A percentile compares a stretch with the other conserved stretches of the same genome.
Evolutionary conservation across 1,284 basidiomycete genomes (phyloP).

Genomic region (Fomes fomentarius): DNA sequence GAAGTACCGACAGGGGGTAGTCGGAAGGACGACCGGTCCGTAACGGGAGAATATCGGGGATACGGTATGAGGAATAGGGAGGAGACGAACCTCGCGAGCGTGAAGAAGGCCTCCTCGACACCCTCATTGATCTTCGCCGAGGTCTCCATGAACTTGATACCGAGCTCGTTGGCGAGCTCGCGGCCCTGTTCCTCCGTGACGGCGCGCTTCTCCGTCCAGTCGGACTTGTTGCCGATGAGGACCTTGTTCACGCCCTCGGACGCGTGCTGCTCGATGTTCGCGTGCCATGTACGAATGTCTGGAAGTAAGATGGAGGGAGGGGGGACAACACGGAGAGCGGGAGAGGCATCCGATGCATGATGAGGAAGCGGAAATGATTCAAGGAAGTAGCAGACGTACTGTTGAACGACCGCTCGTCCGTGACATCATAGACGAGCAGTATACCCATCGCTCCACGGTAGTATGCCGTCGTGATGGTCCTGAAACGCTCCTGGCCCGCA

Average conservation of each 20-base stretch:
- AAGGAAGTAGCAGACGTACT: conserved; percentile 59
- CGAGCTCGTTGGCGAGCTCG: conserved; percentile 86
- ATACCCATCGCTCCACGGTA: conserved; percentile 99
- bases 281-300: conserved; percentile 99
- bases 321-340: background rate
- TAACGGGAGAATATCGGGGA: conserved; percentile 14
- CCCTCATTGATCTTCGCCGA: conserved; percentile 97
- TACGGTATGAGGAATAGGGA: background rate
- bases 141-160: conserved; percentile 97
- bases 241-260: conserved; percentile 99
- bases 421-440: conserved; percentile 97
- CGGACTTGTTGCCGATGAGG: conserved; percentile 98
- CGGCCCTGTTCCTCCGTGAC: conserved; percentile 87
- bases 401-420: conserved; percentile 97
- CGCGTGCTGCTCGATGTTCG: conserved; percentile 98
- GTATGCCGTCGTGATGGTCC: conserved; percentile 99
- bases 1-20: too few relatives aligned
- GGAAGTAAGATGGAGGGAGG: background rate
- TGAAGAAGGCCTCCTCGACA: conserved; percentile 99
- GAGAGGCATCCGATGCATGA: background rate
- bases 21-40: background rate
- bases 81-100: conserved; percentile 81
- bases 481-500: conserved; percentile 98
- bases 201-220: conserved; percentile 96
- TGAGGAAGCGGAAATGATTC: conserved; percentile 1